Evolutionary conservation across 768 basidiomycete species (phyloP).

Genomic region (Collybia sordida): DNA sequence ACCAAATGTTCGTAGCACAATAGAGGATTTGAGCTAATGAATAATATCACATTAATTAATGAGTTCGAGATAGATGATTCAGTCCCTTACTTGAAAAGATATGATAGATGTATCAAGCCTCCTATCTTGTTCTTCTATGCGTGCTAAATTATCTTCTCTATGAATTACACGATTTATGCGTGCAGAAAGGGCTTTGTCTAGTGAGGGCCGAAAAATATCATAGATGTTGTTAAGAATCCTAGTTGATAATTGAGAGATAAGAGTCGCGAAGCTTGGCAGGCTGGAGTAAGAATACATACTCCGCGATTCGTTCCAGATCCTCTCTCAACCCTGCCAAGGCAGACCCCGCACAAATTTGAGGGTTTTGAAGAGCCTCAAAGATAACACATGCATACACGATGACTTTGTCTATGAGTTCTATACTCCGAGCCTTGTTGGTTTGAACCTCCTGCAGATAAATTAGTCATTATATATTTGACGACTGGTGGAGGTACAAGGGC

Average conservation of each 20-base stretch:
- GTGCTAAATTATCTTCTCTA: slow-evolving; percentile 16
- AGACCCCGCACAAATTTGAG: slow-evolving; percentile 5
- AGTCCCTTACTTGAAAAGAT: slow-evolving; percentile 20
- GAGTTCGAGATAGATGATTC: not conserved
- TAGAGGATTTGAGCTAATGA: slow-evolving; percentile 12
- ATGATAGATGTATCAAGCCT: slow-evolving; percentile 24
- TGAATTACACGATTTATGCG: slow-evolving; percentile 16
- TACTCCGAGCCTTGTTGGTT: slow-evolving; percentile 17
- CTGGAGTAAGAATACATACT: slow-evolving; percentile 10
- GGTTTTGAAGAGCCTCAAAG: slow-evolving; percentile 17
- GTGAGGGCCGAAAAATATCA: slow-evolving; percentile 12
- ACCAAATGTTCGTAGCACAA: slow-evolving; percentile 3
- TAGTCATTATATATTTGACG: not conserved
- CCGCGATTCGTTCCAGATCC: slow-evolving; percentile 17
- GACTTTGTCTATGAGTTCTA: slow-evolving; percentile 23
- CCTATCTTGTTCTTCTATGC: slow-evolving; percentile 22
- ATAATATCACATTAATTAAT: not conserved
- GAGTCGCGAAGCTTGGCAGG: not conserved
- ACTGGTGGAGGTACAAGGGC: not conserved
- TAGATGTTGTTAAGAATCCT: slow-evolving; percentile 23
- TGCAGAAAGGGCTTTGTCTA: slow-evolving; percentile 10
- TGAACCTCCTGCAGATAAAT: slow-evolving; percentile 17
- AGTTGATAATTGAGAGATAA: not conserved
- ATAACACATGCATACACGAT: slow-evolving; percentile 20
- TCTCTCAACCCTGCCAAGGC: slow-evolving; percentile 16